These are phyloP conservation scores for Crucibulum laeve DNA, from an alignment of 768 basidiomycete genomes.

Conservation along the genomic window DNA sequence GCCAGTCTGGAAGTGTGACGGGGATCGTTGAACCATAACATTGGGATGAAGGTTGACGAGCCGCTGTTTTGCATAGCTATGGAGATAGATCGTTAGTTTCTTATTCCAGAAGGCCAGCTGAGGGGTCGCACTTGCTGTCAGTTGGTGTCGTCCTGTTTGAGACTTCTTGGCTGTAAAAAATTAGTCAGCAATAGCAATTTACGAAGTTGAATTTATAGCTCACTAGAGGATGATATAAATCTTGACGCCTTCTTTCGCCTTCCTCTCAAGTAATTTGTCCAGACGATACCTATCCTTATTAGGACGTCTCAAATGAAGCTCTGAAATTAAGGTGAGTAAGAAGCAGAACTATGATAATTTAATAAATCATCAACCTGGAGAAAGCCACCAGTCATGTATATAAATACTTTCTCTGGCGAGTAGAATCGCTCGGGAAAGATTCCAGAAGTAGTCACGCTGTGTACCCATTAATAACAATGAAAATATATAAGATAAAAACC, in stretches of 20 bases:
- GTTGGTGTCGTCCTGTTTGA: conserved; percentile 92
- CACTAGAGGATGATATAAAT: conserved; percentile 94
- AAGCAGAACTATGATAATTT: not conserved
- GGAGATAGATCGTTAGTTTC: not conserved
- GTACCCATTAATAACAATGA: conserved; percentile 4
- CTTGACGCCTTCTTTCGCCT: conserved; percentile 94
- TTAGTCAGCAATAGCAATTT: conserved; percentile 4
- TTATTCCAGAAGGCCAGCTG: not conserved
- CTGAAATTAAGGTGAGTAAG: conserved; percentile 23
- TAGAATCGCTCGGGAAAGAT: conserved; percentile 84
- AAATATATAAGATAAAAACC: conserved; percentile 21
- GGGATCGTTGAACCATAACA: conserved; percentile 94
- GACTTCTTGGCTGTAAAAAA: conserved; percentile 79
- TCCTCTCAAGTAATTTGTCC: conserved; percentile 80
- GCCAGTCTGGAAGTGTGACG: conserved; percentile 95
- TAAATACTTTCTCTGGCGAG: conserved; percentile 87
- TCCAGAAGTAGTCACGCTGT: conserved; percentile 98
- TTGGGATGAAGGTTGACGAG: conserved; percentile 81
- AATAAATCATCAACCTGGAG: conserved; percentile 54
- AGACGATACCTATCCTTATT: conserved; percentile 81
- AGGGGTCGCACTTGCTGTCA: conserved; percentile 74
- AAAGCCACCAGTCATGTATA: conserved; percentile 99
- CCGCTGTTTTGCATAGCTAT: conserved; percentile 82
- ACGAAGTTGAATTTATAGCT: conserved; percentile 18
- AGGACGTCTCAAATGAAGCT: conserved; percentile 83